These are phyloP conservation scores for Salix udensis DNA, from an alignment of 345 rosid genomes.

Conservation along the genomic window DNA sequence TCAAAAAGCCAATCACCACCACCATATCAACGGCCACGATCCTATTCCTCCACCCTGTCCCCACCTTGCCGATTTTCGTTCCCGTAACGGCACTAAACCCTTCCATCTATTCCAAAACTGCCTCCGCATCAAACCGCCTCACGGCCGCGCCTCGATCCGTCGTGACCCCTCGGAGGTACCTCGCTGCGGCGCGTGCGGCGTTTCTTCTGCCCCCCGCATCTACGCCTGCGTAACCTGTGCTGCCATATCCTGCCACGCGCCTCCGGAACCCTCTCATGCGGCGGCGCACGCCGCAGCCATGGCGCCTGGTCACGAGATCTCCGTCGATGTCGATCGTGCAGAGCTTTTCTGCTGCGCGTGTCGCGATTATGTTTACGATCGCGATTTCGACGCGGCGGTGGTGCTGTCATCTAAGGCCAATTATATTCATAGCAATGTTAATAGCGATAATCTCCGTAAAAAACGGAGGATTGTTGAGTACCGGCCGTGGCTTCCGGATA, in stretches of 20 bases:
- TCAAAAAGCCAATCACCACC: conserved; percentile 32
- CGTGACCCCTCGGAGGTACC: conserved; percentile 56
- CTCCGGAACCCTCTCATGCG: conserved; percentile 43
- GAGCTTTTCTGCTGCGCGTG: conserved; percentile 85
- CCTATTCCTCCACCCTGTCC: conserved; percentile 37
- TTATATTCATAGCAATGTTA: no score
- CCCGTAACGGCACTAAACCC: conserved; percentile 45
- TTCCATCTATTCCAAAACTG: conserved; percentile 52
- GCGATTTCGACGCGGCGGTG: conserved; percentile 68
- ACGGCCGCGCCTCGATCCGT: conserved; percentile 48
- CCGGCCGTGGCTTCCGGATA: conserved; percentile 47
- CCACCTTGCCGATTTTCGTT: conserved; percentile 51
- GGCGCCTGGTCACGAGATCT: conserved; percentile 58
- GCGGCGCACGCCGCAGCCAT: conserved; percentile 53
- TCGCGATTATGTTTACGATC: conserved; percentile 80
- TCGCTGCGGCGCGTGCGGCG: conserved; percentile 42
- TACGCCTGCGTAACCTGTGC: conserved; percentile 72
- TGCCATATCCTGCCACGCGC: conserved; percentile 58
- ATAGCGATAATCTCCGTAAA: conserved; percentile 37
- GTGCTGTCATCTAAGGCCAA: conserved; percentile 30
- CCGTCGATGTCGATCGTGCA: conserved; percentile 72
- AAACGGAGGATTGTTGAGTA: conserved; percentile 58
- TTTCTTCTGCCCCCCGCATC: conserved; percentile 37
- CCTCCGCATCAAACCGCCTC: conserved; percentile 56
- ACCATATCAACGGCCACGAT: conserved; percentile 19